These are phyloP conservation scores for Calonectria hongkongensis DNA, from an alignment of 2,329 filamentous ascomycete genomes.

Conservation along the genomic window DNA sequence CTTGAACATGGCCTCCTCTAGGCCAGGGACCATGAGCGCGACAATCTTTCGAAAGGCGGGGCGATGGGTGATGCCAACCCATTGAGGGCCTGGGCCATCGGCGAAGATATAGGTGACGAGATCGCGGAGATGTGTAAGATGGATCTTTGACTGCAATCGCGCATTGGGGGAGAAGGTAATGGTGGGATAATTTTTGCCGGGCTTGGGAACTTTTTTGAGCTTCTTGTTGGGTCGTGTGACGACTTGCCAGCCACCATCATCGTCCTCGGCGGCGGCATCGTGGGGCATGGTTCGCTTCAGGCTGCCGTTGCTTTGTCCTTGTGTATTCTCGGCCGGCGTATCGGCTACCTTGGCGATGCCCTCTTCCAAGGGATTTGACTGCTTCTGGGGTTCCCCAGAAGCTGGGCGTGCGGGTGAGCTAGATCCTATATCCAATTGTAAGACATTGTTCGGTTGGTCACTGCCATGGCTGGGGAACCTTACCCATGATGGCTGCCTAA, in stretches of 20 bases:
- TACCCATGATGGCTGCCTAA: slow-evolving; percentile 49
- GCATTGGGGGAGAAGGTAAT: slow-evolving; percentile 75
- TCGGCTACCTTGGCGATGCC: slow-evolving; percentile 11
- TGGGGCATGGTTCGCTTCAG: slow-evolving; percentile 71
- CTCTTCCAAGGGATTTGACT: slow-evolving; percentile 24
- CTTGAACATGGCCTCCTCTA: slow-evolving; percentile 94
- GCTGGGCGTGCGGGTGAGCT: slow-evolving; percentile 37
- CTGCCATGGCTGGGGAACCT: slow-evolving; percentile 26
- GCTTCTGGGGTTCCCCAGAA: slow-evolving; percentile 35
- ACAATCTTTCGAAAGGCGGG: slow-evolving; percentile 86
- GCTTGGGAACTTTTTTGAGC: slow-evolving; percentile 76
- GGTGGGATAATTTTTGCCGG: slow-evolving; percentile 74
- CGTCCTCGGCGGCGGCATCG: slow-evolving; percentile 58
- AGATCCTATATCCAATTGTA: slow-evolving; percentile 43
- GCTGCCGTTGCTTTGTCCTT: slow-evolving; percentile 61
- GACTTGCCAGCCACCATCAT: slow-evolving; percentile 70
- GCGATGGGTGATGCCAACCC: slow-evolving; percentile 78
- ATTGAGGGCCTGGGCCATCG: slow-evolving; percentile 78
- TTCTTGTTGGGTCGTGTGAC: slow-evolving; percentile 74
- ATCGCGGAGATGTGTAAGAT: slow-evolving; percentile 77
- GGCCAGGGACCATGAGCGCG: slow-evolving; percentile 91
- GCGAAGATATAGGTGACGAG: slow-evolving; percentile 80
- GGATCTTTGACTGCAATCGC: slow-evolving; percentile 77
- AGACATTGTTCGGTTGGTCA: slow-evolving; percentile 38
- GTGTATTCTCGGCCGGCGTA: slow-evolving; percentile 42